Evolutionary conservation across 805 yeast species (phyloP).

Genomic region (Saturnispora serradocipensis): DNA sequence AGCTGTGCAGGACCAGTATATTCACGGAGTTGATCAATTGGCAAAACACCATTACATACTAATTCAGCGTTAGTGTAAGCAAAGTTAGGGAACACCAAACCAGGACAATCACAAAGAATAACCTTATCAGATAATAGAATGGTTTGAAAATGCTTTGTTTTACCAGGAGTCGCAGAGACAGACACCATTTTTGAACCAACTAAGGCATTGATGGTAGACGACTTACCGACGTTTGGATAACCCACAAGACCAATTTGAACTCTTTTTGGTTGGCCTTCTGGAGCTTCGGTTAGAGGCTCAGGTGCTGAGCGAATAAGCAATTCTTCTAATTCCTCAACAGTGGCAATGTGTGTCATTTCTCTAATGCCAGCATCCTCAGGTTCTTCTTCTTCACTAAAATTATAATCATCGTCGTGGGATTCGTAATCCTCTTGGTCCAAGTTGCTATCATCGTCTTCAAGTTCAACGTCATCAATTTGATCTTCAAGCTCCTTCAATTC

Average conservation of each 20-base stretch:
- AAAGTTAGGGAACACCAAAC: conserved; percentile 95
- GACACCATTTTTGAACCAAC: conserved; percentile 97
- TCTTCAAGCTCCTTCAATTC: conserved; percentile 16
- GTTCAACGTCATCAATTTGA: conserved; percentile 9
- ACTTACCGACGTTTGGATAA: conserved; percentile 77
- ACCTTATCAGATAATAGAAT: conserved; percentile 76
- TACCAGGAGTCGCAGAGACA: conserved; percentile 97
- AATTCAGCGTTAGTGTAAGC: conserved; percentile 94
- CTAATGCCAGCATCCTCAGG: conserved; percentile 24
- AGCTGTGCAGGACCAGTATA: conserved; percentile 80
- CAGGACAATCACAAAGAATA: conserved; percentile 95
- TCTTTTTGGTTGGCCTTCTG: conserved; percentile 48
- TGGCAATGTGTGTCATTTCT: conserved; percentile 57
- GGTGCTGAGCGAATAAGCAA: conserved; percentile 75
- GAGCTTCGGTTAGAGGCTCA: conserved; percentile 40
- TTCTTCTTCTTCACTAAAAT: conserved; percentile 15
- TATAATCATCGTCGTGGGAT: conserved; percentile 26
- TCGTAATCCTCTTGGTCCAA: conserved; percentile 17
- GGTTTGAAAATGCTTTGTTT: conserved; percentile 97
- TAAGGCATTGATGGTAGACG: conserved; percentile 95
- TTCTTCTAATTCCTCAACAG: conserved; percentile 77
- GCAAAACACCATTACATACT: conserved; percentile 97
- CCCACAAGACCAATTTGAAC: conserved; percentile 94
- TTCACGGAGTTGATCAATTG: conserved; percentile 94
- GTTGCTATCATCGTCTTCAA: conserved; percentile 15